Conservation (phyloP, 2,329 filamentous ascomycete genomes). For the Aspergillus ruber region DNA sequence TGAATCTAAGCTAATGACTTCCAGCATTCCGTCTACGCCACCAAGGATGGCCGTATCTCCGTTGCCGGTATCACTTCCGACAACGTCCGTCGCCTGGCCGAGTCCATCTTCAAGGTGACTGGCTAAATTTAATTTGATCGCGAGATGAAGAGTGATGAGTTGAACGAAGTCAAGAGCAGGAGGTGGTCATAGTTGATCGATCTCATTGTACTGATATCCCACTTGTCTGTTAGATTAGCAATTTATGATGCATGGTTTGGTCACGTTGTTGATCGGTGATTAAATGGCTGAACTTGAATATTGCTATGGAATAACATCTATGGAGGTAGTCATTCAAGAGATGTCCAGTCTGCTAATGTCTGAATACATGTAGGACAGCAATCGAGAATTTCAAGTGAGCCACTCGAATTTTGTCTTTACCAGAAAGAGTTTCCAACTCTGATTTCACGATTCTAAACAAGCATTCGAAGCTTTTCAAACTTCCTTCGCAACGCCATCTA, state of each 20-base stretch:
- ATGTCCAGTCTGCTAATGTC: too few species aligned
- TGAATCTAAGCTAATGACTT: slow-evolving; percentile 6
- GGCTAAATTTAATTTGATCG: slow-evolving; percentile 28
- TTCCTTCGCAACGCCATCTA: too few species aligned
- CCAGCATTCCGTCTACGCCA: slow-evolving; percentile 92
- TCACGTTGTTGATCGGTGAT: too few species aligned
- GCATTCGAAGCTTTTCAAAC: too few species aligned
- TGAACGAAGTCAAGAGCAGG: slow-evolving; percentile 1
- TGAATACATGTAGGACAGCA: too few species aligned
- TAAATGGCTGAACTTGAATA: too few species aligned
- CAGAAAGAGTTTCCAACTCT: too few species aligned
- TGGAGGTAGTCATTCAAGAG: too few species aligned
- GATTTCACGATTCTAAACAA: too few species aligned
- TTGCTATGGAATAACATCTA: too few species aligned
- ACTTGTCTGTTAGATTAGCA: slow-evolving; percentile 13
- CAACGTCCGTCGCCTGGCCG: slow-evolving; percentile 46
- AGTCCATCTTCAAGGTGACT: slow-evolving; percentile 47
- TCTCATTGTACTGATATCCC: slow-evolving; percentile 22
- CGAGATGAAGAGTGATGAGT: slow-evolving; percentile 3
- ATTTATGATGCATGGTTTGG: neutral
- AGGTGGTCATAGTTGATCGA: slow-evolving; percentile 1
- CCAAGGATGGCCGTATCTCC: slow-evolving; percentile 59
- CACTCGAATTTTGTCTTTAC: too few species aligned
- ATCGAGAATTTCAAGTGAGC: too few species aligned
- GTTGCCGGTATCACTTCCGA: slow-evolving; percentile 44